phyloP scores from a whole-genome alignment of 208 protist species.

The Phytomonas serpens region DNA sequence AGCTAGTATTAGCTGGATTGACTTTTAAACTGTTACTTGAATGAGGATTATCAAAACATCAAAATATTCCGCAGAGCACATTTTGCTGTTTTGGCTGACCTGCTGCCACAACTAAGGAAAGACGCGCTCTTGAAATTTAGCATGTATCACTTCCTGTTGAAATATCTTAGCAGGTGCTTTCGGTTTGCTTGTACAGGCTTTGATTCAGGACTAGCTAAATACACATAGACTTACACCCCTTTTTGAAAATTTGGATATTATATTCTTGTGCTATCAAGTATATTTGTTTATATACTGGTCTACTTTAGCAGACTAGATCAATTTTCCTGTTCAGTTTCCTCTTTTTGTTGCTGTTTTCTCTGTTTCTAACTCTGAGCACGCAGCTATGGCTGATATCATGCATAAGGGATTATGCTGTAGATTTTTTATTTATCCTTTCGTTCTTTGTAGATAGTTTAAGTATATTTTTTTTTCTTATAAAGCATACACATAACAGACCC shows the following conservation, averaged over 20 bases:
- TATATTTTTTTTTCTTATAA: slow-evolving; percentile 5
- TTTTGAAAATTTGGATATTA: neutral
- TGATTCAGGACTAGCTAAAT: neutral
- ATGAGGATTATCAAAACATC: neutral
- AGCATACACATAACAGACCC: neutral
- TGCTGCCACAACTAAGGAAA: neutral
- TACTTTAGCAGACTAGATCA: neutral
- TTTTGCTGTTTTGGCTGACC: neutral
- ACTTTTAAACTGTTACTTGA: neutral
- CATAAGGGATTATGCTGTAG: neutral
- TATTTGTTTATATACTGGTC: neutral
- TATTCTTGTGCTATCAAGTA: neutral
- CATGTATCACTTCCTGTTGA: neutral
- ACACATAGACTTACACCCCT: neutral
- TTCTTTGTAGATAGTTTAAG: neutral
- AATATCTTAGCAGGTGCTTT: neutral
- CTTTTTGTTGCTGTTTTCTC: slow-evolving; percentile 17
- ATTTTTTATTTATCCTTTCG: neutral
- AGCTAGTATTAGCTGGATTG: neutral
- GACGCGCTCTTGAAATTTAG: neutral
- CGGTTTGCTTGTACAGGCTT: neutral
- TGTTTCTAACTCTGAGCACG: slow-evolving; percentile 4
- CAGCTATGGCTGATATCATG: neutral
- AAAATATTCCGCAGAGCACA: neutral
- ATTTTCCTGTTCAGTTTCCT: neutral